Conservation (phyloP, 371 early-diverging fungal species). For the Dichotomocladium elegans region DNA sequence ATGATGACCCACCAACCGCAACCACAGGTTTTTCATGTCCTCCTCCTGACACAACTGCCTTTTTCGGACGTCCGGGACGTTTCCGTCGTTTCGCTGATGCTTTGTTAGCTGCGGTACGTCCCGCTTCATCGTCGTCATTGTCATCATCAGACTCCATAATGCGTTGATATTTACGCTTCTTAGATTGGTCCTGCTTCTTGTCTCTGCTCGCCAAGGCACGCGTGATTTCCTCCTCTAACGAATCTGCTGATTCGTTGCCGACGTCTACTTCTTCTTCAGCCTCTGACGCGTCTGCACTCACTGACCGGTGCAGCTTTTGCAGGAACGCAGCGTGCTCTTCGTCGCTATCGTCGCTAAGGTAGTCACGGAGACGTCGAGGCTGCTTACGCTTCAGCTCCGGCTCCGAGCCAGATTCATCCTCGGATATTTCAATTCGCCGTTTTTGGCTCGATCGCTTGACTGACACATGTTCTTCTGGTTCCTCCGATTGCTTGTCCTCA, state of each 20-base stretch:
- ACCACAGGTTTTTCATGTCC: not conserved
- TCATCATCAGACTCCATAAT: slow-evolving; percentile 26
- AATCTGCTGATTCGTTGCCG: not conserved
- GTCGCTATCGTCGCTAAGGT: slow-evolving; percentile 44
- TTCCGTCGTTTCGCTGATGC: slow-evolving; percentile 3
- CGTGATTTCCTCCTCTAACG: not conserved
- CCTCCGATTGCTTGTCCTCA: not conserved
- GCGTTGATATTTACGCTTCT: not conserved
- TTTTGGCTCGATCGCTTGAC: not conserved
- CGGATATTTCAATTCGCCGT: not conserved
- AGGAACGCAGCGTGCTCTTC: slow-evolving; percentile 41
- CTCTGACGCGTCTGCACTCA: slow-evolving; percentile 24
- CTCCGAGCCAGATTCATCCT: not conserved
- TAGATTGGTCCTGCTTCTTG: slow-evolving; percentile 1
- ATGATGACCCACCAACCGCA: not conserved
- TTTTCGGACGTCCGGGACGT: slow-evolving; percentile 4
- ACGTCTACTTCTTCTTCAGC: not conserved
- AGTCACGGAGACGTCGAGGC: slow-evolving; percentile 35
- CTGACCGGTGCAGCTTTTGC: slow-evolving; percentile 41
- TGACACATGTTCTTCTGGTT: not conserved
- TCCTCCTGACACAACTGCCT: not conserved
- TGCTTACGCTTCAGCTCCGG: not conserved
- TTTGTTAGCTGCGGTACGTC: not conserved
- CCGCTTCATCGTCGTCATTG: slow-evolving; percentile 10
- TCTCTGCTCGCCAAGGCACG: not conserved